Base-by-base conservation (phyloP, 2,329 filamentous ascomycete genomes). In the Domatiomyces globalis region DNA sequence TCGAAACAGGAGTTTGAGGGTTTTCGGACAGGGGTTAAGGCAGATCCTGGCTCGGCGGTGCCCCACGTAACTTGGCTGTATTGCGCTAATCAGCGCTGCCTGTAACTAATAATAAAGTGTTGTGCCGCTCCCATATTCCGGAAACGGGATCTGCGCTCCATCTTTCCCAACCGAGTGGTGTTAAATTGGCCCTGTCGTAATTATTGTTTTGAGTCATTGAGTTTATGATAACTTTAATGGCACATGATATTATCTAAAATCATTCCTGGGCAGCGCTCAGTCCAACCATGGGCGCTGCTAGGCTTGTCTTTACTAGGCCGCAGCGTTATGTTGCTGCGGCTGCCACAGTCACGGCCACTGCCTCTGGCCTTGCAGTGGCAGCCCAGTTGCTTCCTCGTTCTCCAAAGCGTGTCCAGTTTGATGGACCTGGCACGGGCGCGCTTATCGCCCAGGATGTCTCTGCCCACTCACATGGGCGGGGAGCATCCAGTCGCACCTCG, bases 201-300 rank as follows among this genome's bases (percentile, higher is more conserved):
- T n/a, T n/a, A 3, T 25, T 25, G 22, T 25, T 25, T 25, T 25
- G 22, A 25, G 22, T 7, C 15, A 7, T 39, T 15, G 33, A 39
- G 33, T 15, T 39, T 15, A n/a, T n/a, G n/a, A n/a, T n/a, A 39
- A 39, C 33, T 39, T 39, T 39, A 29, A 56, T 56, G 53, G 51
- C 50, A 46, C 49, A 48, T 52, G 51, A 58, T 33, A 20, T 52
- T 33, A 50, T 46, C 49, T 55, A 47, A 50, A 45, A 12, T 18
- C 20, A n/a, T 25, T n/a, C 50, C 36, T 49, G n/a, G 49, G 56
- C 56, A 53, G 55, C 58, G 58, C 58, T 59, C 54, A 47, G 15
- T 18, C 45, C 47, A 39, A 53, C 47, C 22, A 60, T 60, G 58
- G 51, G 58, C 56, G 58, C 56, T 58, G 58, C 58, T 36, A 54